Conservation (phyloP, 257 asterid species). For the Salvia miltiorrhiza region DNA sequence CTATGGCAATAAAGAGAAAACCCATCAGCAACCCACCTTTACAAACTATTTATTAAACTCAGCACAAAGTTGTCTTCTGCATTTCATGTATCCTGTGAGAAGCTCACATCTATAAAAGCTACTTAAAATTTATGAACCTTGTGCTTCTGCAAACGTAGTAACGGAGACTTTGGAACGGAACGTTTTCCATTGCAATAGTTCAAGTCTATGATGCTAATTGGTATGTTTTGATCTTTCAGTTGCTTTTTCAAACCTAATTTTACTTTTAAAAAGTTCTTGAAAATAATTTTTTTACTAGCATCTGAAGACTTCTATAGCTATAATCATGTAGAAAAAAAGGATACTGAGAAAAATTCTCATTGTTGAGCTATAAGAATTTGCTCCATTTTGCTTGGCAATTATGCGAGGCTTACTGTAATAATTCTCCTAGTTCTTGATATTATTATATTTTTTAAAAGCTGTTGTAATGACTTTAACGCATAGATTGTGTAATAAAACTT, state of each 20-base stretch:
- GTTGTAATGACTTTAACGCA: not conserved
- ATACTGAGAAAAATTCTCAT: not conserved
- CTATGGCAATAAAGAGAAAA: not conserved
- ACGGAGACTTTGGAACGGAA: too few relatives aligned
- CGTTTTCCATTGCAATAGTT: too few relatives aligned
- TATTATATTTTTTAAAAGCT: not conserved
- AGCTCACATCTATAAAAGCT: too few relatives aligned
- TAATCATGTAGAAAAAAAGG: too few relatives aligned
- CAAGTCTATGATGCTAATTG: too few relatives aligned
- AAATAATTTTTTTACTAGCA: too few relatives aligned
- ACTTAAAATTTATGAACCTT: too few relatives aligned
- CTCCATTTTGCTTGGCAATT: slow-evolving; percentile 9
- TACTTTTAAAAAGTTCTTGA: too few relatives aligned
- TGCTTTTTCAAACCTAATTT: too few relatives aligned
- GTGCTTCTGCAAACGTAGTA: too few relatives aligned
- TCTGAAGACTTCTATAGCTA: too few relatives aligned
- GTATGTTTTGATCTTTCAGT: too few relatives aligned
- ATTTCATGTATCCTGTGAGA: not conserved
- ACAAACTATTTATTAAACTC: not conserved
- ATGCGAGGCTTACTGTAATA: not conserved
- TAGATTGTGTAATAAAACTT: not conserved
- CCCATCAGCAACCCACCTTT: not conserved
- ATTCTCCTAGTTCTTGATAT: not conserved
- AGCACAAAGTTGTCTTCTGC: not conserved
- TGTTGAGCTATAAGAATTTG: not conserved